A percentile compares a stretch with the other conserved stretches of the same genome.
phyloP scores from a whole-genome alignment of 306 rosid species.

The Trifolium dubium region DNA sequence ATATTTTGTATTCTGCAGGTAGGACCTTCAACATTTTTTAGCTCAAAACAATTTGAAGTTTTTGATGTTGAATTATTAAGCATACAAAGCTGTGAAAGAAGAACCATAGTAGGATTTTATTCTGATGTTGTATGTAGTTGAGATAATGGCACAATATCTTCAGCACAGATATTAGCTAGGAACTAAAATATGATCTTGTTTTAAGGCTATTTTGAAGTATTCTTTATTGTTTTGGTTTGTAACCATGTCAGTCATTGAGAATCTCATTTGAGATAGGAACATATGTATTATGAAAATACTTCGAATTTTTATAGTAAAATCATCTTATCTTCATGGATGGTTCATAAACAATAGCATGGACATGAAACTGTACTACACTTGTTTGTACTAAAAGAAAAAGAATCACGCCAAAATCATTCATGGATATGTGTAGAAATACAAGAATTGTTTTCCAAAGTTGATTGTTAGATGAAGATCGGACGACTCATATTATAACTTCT shows the following conservation, averaged over 20 bases:
- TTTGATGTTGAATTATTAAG: conserved; percentile 85
- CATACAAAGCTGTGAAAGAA: conserved; percentile 79
- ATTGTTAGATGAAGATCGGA: too few relatives aligned
- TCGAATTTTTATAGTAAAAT: neutral
- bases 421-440: too few relatives aligned
- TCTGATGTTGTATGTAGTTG: conserved; percentile 82
- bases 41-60: conserved; percentile 95
- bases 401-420: neutral
- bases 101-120: conserved; percentile 90
- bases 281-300: neutral
- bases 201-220: conserved; percentile 18
- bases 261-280: too few relatives aligned
- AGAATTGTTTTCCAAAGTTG: too few relatives aligned
- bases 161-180: conserved; percentile 21
- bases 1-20: conserved; percentile 62
- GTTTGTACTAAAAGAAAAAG: neutral
- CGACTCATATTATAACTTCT: too few relatives aligned
- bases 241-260: conserved; percentile 26
- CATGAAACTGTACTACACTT: neutral
- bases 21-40: conserved; percentile 97
- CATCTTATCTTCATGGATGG: neutral
- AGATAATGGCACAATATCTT: conserved; percentile 12
- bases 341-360: neutral
- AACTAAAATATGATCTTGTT: conserved; percentile 22
- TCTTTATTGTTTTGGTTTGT: conserved; percentile 13